Evolutionary conservation across 108 stramenopile species (phyloP).

Genomic region (Cyclotella sp.): DNA sequence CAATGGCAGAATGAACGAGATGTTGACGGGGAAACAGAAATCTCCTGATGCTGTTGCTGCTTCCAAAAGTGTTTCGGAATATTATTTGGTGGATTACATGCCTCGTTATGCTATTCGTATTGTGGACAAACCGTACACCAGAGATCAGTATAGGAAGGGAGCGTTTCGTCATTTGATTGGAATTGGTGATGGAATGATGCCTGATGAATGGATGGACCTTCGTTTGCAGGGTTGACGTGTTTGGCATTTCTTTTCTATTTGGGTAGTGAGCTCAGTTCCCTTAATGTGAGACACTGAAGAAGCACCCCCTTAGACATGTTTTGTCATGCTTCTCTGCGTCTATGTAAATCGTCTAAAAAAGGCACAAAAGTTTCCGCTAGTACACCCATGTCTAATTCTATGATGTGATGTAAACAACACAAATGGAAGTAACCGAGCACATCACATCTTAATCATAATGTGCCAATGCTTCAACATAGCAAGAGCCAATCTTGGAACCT

Average conservation of each 20-base stretch:
- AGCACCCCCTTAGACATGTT: no score
- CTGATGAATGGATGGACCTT: slow-evolving; percentile 36
- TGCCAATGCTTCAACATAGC: slow-evolving; percentile 76
- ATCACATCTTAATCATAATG: slow-evolving; percentile 59
- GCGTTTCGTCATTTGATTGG: slow-evolving; percentile 53
- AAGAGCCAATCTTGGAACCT: slow-evolving; percentile 70
- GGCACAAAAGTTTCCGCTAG: no score
- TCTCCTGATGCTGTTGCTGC: not conserved
- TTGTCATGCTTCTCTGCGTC: no score
- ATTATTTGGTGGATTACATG: slow-evolving; percentile 32
- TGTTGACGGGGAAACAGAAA: not conserved
- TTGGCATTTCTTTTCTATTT: no score
- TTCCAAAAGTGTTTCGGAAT: not conserved
- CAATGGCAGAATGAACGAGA: not conserved
- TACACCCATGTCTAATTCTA: no score
- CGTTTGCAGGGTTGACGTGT: not conserved
- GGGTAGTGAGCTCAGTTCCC: no score
- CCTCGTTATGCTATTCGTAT: slow-evolving; percentile 41
- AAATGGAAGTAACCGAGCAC: no score
- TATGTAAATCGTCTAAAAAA: no score
- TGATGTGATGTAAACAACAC: no score
- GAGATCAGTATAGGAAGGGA: slow-evolving; percentile 37
- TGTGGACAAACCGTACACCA: slow-evolving; percentile 44
- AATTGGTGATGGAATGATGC: slow-evolving; percentile 54
- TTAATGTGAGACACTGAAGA: no score